Conservation (phyloP, 768 basidiomycete species). For the Boletellus ananiceps region DNA sequence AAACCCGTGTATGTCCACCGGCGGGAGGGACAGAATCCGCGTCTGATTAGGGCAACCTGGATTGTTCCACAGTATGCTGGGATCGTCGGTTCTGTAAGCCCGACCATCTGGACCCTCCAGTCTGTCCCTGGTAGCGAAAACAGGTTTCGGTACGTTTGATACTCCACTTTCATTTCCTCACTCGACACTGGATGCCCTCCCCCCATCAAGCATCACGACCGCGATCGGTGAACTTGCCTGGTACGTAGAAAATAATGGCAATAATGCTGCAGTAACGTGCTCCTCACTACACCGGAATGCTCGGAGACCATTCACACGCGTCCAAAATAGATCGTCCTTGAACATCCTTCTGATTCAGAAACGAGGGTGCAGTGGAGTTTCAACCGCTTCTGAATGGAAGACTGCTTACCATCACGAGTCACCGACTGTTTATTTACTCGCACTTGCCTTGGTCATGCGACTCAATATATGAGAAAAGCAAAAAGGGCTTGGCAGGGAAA, state of each 20-base stretch:
- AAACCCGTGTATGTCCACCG: background rate
- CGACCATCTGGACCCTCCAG: background rate
- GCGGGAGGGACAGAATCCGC: background rate
- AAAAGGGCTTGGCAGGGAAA: no score
- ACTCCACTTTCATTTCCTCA: background rate
- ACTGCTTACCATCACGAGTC: no score
- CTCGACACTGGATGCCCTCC: background rate
- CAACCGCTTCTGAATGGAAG: background rate
- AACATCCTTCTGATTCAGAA: no score
- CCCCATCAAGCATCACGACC: background rate
- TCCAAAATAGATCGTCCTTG: background rate
- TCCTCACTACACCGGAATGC: no score
- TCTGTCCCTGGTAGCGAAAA: background rate
- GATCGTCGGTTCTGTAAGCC: background rate
- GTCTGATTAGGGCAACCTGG: background rate
- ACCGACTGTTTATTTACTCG: no score
- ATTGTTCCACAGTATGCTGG: background rate
- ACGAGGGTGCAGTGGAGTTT: background rate
- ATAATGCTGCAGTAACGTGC: background rate
- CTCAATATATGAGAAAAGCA: no score
- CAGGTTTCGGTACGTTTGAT: background rate
- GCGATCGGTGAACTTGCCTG: background rate
- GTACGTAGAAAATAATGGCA: no score
- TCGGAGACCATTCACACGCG: background rate
- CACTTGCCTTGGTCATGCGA: no score